phyloP scores from a whole-genome alignment of 192 early-diverging fungal species.

The Entrophospora sp. region DNA sequence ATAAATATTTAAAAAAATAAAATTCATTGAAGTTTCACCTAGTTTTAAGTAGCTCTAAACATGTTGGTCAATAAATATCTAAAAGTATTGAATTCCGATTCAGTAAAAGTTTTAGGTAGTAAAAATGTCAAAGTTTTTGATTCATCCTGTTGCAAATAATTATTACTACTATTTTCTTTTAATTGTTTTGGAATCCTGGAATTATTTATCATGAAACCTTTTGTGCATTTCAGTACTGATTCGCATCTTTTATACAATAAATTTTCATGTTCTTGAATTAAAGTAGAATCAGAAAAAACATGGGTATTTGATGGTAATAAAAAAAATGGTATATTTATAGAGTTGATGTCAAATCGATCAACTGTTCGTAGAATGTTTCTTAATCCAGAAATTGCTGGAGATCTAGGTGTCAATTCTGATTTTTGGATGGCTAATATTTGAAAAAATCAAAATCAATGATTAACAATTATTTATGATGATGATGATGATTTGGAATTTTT shows the following conservation, averaged over 20 bases:
- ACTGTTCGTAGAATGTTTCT: constrained; percentile 52
- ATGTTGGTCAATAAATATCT: no score
- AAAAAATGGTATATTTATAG: constrained; percentile 57
- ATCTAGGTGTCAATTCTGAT: constrained; percentile 8
- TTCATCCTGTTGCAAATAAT: no score
- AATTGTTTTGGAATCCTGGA: constrained; percentile 38
- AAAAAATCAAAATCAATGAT: not conserved
- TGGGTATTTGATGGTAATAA: constrained; percentile 42
- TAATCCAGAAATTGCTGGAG: constrained; percentile 35
- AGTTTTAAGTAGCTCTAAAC: no score
- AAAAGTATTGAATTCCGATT: no score
- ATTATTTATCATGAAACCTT: constrained; percentile 48
- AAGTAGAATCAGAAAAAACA: constrained; percentile 22
- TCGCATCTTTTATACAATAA: constrained; percentile 41
- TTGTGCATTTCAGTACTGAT: constrained; percentile 38
- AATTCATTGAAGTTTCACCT: no score
- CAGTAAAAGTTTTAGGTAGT: no score
- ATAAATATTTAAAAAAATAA: no score
- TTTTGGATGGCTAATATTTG: constrained; percentile 9
- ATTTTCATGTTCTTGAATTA: constrained; percentile 24
- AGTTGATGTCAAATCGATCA: constrained; percentile 52
- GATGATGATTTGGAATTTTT: not conserved
- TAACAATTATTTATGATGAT: no score
- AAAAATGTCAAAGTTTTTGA: no score
- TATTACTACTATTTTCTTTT: no score